A percentile compares a stretch with the other conserved stretches of the same genome.
Evolutionary conservation across 352 stramenopile species (phyloP).

Genomic region (Phytopythium chamaehyphon): DNA sequence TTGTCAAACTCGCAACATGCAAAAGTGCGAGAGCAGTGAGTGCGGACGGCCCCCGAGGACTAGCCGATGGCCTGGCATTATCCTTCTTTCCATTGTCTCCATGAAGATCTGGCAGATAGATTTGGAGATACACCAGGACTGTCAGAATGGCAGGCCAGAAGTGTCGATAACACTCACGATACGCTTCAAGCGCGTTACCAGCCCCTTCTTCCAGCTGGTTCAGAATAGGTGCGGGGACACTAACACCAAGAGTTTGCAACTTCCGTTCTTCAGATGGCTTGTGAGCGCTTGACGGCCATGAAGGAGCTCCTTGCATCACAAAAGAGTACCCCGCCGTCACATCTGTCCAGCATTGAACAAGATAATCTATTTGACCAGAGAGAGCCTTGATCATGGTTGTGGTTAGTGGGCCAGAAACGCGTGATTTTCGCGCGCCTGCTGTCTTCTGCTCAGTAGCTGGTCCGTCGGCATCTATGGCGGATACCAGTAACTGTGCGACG

Average conservation of each 20-base stretch:
- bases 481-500: slow-evolving; percentile 44
- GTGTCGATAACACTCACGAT: slow-evolving; percentile 2
- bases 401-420: slow-evolving; percentile 21
- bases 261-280: slow-evolving; percentile 10
- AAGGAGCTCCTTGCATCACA: slow-evolving; percentile 34
- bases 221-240: background rate
- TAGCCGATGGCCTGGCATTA: slow-evolving; percentile 10
- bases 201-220: background rate
- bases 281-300: background rate
- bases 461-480: slow-evolving; percentile 12
- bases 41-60: slow-evolving; percentile 11
- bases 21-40: slow-evolving; percentile 38
- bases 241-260: background rate
- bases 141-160: slow-evolving; percentile 7
- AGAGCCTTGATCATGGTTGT: slow-evolving; percentile 58
- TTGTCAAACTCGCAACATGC: slow-evolving; percentile 38
- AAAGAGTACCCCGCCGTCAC: slow-evolving; percentile 35
- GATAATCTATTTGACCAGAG: slow-evolving; percentile 22
- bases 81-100: no score
- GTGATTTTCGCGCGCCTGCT: slow-evolving; percentile 14
- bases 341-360: slow-evolving; percentile 58
- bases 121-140: slow-evolving; percentile 5
- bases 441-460: slow-evolving; percentile 15
- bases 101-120: slow-evolving; percentile 4
- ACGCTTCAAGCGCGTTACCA: background rate